Evolutionary conservation across 495 filamentous ascomycete species (phyloP), one percentile per base, ranked within the genome.

Genomic region (Talaromyces stipitatus): DNA sequence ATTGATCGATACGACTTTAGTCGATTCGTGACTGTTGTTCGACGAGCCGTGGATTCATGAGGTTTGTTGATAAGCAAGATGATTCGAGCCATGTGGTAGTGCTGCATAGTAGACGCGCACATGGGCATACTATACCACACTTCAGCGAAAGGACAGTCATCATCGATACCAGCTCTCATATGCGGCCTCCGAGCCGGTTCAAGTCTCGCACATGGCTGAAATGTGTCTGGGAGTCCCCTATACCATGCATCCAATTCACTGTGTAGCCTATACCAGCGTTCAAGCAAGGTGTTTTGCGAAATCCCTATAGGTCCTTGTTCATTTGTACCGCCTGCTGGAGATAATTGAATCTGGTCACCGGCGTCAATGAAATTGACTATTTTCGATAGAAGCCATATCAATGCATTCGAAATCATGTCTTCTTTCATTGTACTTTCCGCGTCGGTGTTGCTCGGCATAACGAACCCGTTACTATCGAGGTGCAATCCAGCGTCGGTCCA

Each of bases 41-140:
- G 70, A 12, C 72, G 69, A 54, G 72, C 72, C 2, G 79, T 82
- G 7, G 80, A 77, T 36, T 82, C 75, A 30, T 82, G 78, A 18
- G 84, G 82, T 58, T 83, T 83, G 62, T 87, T 81, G 63, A 83
- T 77, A 9, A 84, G 72, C 11, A 87, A 69, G 41, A 85, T 70
- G 28, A 84, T 84, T 45, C 79, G 81, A 0, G 80, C 79, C 78
- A 87, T 83, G 61, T 87, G 82, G 61, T 83, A 87, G 58, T 76
- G 75, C 62, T 85, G 83, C 80, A 85, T 85, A 9, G 79, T 79
- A 4, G 82, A 82, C 1, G 78, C 79, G 68, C 82, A 85, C 76
- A 85, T 83, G 2, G 82, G 78, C 2, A 82, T 72, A 58, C 79
- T 82, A 61, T 80, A 79, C 84, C 84, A 87, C 18, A 82, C 72